Evolutionary conservation across 2,329 filamentous ascomycete species (phyloP).

Genomic region (Paramyrothecium sp.): DNA sequence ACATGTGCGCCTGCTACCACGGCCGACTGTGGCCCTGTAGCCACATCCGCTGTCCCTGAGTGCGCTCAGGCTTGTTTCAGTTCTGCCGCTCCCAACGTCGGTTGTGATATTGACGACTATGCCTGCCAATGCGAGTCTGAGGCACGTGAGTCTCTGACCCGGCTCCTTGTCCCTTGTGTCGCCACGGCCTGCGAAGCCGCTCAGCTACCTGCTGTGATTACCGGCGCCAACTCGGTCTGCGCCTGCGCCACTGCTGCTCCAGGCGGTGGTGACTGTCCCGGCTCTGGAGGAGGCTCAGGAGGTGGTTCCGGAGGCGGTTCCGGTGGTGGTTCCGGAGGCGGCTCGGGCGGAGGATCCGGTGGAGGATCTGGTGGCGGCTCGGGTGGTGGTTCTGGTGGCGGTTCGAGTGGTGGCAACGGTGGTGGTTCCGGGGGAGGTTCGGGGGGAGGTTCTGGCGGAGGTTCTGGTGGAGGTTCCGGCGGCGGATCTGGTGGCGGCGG

Average conservation of each 20-base stretch:
- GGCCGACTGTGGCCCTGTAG: conserved; percentile 20
- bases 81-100: conserved; percentile 18
- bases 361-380: neutral
- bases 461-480: neutral
- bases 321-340: neutral
- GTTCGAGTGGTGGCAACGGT: neutral
- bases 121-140: conserved; percentile 23
- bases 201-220: conserved; percentile 20
- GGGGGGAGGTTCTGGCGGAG: neutral
- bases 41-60: conserved; percentile 19
- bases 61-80: conserved; percentile 25
- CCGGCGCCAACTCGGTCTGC: conserved; percentile 20
- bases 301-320: neutral
- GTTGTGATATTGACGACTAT: conserved; percentile 23
- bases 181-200: conserved; percentile 19
- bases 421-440: neutral
- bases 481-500: neutral
- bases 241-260: conserved; percentile 12
- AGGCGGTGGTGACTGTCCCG: conserved; percentile 2
- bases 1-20: conserved; percentile 11
- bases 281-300: neutral
- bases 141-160: conserved; percentile 17
- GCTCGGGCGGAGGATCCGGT: neutral
- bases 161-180: conserved; percentile 24
- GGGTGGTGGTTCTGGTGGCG: neutral